phyloP scores from a whole-genome alignment of 1,139 yeast species.

The Diutina rugosa region DNA sequence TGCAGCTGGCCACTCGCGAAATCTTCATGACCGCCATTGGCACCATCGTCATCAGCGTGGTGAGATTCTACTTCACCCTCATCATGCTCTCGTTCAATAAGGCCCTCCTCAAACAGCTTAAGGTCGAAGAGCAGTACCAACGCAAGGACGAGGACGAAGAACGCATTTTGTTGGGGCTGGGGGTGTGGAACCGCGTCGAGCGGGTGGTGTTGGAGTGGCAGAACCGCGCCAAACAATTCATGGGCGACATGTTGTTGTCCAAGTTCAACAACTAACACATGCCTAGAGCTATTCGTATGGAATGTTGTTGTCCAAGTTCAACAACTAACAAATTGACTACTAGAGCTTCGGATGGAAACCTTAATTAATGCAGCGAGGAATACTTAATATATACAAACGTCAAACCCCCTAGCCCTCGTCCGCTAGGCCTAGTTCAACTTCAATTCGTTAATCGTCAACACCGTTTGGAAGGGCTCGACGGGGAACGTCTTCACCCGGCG shows the following conservation, averaged over 20 bases:
- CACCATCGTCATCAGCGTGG: slow-evolving; percentile 37
- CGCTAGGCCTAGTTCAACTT: slow-evolving; percentile 17
- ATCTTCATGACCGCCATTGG: slow-evolving; percentile 50
- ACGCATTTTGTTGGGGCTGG: slow-evolving; percentile 12
- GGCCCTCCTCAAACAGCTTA: slow-evolving; percentile 23
- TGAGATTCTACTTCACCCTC: slow-evolving; percentile 55
- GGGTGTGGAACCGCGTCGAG: slow-evolving; percentile 12
- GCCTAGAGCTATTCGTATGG: too few relatives aligned
- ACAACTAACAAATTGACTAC: neutral
- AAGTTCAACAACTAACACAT: too few relatives aligned
- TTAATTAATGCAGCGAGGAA: neutral
- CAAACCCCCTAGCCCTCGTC: neutral
- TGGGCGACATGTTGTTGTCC: slow-evolving; percentile 12
- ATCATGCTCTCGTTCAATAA: slow-evolving; percentile 51
- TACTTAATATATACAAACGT: neutral
- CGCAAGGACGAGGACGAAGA: slow-evolving; percentile 17
- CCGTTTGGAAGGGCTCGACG: slow-evolving; percentile 72
- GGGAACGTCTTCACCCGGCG: slow-evolving; percentile 72
- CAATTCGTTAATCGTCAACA: slow-evolving; percentile 66
- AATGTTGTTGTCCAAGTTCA: slow-evolving; percentile 7
- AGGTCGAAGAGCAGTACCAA: slow-evolving; percentile 12
- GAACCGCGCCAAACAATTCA: slow-evolving; percentile 15
- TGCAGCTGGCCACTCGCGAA: slow-evolving; percentile 64
- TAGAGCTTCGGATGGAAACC: too few relatives aligned
- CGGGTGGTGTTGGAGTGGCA: slow-evolving; percentile 14